Percentiles rank a stretch among this genome's conserved stretches.
Conservation (phyloP, 441 rosid genomes). For the Flueggea neowawraea region DNA sequence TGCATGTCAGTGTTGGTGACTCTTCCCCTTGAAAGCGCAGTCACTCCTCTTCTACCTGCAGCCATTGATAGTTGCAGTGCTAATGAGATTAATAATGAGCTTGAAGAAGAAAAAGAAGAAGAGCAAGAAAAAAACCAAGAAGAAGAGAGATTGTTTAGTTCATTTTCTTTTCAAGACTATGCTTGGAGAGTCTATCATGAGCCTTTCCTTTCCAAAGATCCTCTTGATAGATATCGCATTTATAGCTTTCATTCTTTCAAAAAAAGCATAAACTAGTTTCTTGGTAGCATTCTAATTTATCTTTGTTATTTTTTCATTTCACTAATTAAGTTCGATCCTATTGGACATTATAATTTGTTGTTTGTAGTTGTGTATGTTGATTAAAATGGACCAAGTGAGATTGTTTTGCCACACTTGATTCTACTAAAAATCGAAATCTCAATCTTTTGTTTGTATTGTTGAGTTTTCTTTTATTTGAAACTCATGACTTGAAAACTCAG, state of each 20-base stretch:
- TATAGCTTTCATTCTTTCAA: background rate
- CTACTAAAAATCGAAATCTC: no score
- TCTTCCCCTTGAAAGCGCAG: slow-evolving; percentile 43
- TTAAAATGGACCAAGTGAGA: no score
- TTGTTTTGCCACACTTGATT: no score
- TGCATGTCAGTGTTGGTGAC: slow-evolving; percentile 58
- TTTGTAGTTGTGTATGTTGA: no score
- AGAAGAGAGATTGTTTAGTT: slow-evolving; percentile 27
- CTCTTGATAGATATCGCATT: slow-evolving; percentile 56
- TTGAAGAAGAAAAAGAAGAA: slow-evolving; percentile 2
- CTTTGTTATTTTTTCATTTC: no score
- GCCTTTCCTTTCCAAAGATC: slow-evolving; percentile 58
- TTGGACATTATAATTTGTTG: no score
- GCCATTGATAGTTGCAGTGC: background rate
- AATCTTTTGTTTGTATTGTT: no score
- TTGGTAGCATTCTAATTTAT: no score
- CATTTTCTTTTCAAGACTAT: slow-evolving; percentile 70
- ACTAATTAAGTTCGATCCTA: no score
- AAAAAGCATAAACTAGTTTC: no score
- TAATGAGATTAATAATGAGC: slow-evolving; percentile 1
- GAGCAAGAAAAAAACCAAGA: slow-evolving; percentile 6
- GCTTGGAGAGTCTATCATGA: slow-evolving; percentile 79
- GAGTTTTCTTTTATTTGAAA: no score
- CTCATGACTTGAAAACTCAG: no score
- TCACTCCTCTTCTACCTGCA: slow-evolving; percentile 41